Evolutionary conservation across 139 green algal species (phyloP).

Genomic region (Parachlorella kessleri): DNA sequence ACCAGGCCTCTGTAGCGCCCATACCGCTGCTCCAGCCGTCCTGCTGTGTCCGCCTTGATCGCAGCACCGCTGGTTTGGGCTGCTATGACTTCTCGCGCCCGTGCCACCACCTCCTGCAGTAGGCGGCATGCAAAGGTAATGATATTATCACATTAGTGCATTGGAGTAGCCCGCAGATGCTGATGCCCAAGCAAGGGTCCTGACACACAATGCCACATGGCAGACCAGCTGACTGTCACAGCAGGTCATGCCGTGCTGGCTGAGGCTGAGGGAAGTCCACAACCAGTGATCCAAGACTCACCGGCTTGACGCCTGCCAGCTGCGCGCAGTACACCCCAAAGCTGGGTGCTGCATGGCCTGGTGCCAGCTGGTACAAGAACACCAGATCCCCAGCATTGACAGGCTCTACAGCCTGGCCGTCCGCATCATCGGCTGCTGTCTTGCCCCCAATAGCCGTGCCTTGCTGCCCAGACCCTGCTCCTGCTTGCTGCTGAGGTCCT

Average conservation of each 20-base stretch:
- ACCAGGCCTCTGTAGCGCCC: conserved; percentile 7
- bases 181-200: too few species aligned
- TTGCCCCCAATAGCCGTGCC: too few species aligned
- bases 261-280: too few species aligned
- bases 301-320: conserved; percentile 41
- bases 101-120: conserved; percentile 5
- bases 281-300: too few species aligned
- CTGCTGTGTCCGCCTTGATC: background rate
- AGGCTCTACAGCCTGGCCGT: too few species aligned
- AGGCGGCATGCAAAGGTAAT: too few species aligned
- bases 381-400: conserved; percentile 51
- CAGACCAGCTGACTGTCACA: too few species aligned
- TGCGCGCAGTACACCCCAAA: conserved; percentile 70
- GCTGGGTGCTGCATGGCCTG: conserved; percentile 55
- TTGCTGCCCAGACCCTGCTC: background rate
- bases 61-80: background rate
- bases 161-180: too few species aligned
- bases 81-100: conserved; percentile 7
- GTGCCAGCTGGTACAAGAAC: conserved; percentile 78
- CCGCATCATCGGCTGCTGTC: too few species aligned
- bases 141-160: too few species aligned
- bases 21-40: background rate
- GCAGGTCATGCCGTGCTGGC: too few species aligned
- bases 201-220: too few species aligned
- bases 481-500: background rate